Percentiles rank a stretch among this genome's conserved stretches.
Evolutionary conservation across 2,329 filamentous ascomycete species (phyloP).

Genomic region (Trichophyton schoenleinii): DNA sequence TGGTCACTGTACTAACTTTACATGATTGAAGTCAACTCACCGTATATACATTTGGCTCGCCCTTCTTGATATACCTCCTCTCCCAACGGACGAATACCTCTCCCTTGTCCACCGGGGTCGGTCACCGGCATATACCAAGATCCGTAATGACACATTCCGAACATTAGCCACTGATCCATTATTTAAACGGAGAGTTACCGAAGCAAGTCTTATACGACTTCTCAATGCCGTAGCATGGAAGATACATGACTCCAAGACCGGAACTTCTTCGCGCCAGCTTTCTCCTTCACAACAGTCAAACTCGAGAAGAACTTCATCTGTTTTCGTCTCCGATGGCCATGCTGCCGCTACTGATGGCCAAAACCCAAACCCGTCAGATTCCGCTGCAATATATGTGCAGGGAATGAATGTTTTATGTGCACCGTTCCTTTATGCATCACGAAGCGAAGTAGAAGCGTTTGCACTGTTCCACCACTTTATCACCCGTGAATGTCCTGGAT

Average conservation of each 20-base stretch:
- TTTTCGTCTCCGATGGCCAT: slow-evolving; percentile 33
- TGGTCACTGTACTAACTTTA: slow-evolving; percentile 6
- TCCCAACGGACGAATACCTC: slow-evolving; percentile 80
- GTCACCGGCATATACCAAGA: slow-evolving; percentile 91
- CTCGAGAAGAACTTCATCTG: background rate
- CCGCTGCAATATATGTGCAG: slow-evolving; percentile 79
- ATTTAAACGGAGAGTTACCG: slow-evolving; percentile 86
- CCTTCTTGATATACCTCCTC: slow-evolving; percentile 72
- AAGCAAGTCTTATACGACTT: slow-evolving; percentile 85
- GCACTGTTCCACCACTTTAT: slow-evolving; percentile 80
- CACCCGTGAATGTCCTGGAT: slow-evolving; percentile 77
- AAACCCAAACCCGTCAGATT: slow-evolving; percentile 24
- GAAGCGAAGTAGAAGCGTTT: slow-evolving; percentile 90
- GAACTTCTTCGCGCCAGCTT: slow-evolving; percentile 36
- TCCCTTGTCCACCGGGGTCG: slow-evolving; percentile 82
- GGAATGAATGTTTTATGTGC: slow-evolving; percentile 98
- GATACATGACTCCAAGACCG: slow-evolving; percentile 59
- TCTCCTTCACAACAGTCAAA: slow-evolving; percentile 22
- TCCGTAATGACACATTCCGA: slow-evolving; percentile 95
- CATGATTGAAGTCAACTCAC: slow-evolving; percentile 10
- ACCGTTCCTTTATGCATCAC: slow-evolving; percentile 86
- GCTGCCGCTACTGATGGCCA: slow-evolving; percentile 50
- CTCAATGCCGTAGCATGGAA: slow-evolving; percentile 94
- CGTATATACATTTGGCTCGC: slow-evolving; percentile 96
- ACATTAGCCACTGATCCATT: slow-evolving; percentile 94